A percentile compares a stretch with the other conserved stretches of the same genome.
These are phyloP conservation scores for Chaetomiaceae sp. DNA, from an alignment of 2,329 filamentous ascomycete genomes.

Conservation along the genomic window DNA sequence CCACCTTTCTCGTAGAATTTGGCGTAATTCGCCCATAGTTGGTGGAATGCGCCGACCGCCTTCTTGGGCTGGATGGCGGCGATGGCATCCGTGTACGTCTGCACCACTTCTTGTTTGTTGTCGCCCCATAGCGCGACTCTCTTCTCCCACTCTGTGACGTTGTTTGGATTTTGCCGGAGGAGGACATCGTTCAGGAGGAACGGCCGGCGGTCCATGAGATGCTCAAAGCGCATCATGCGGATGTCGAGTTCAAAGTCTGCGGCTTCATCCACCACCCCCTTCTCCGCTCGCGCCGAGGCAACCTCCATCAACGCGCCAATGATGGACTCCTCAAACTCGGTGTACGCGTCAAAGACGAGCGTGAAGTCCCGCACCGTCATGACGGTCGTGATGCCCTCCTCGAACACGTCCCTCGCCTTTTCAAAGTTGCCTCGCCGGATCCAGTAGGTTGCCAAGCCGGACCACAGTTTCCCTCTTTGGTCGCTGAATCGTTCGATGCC, in stretches of 20 bases:
- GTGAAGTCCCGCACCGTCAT: slow-evolving; percentile 99
- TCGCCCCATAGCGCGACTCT: slow-evolving; percentile 92
- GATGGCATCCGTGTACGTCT: slow-evolving; percentile 93
- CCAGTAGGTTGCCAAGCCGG: slow-evolving; percentile 93
- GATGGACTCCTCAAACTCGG: slow-evolving; percentile 94
- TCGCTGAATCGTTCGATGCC: slow-evolving; percentile 88
- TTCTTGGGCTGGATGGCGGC: slow-evolving; percentile 91
- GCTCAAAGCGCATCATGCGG: slow-evolving; percentile 95
- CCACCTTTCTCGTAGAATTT: slow-evolving; percentile 92
- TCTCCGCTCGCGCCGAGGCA: slow-evolving; percentile 73
- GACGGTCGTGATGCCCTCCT: slow-evolving; percentile 93
- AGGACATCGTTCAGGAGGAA: slow-evolving; percentile 96
- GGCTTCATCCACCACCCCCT: slow-evolving; percentile 71
- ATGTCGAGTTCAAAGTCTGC: slow-evolving; percentile 94
- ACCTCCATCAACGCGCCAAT: slow-evolving; percentile 89
- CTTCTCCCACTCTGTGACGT: slow-evolving; percentile 96
- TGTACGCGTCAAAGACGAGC: slow-evolving; percentile 91
- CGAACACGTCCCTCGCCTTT: slow-evolving; percentile 85
- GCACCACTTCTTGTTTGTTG: slow-evolving; percentile 84
- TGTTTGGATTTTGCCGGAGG: slow-evolving; percentile 91
- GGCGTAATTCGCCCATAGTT: slow-evolving; percentile 94
- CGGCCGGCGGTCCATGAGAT: slow-evolving; percentile 92
- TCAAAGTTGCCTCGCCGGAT: slow-evolving; percentile 91
- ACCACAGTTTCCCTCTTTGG: slow-evolving; percentile 92
- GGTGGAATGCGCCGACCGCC: slow-evolving; percentile 86